These are phyloP conservation scores for Cytospora paraplurivora DNA, from an alignment of 2,329 filamentous ascomycete genomes.

Conservation along the genomic window DNA sequence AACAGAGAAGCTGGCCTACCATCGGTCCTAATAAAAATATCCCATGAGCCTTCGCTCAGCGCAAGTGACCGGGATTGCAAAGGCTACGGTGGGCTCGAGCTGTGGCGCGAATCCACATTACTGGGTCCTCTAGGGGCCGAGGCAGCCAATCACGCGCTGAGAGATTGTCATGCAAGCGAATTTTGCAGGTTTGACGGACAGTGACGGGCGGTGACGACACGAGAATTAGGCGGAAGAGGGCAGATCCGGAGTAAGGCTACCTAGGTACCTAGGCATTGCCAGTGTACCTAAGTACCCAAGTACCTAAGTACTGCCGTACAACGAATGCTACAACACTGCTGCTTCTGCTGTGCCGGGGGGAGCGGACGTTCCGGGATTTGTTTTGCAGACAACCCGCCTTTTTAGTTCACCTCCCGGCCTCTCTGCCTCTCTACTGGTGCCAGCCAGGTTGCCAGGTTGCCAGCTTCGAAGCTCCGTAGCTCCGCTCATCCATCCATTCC, in stretches of 20 bases:
- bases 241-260: conserved; percentile 11
- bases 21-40: conserved; percentile 21
- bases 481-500: too few relatives aligned
- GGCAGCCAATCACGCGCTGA: conserved; percentile 28
- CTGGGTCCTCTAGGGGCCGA: conserved; percentile 16
- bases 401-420: too few relatives aligned
- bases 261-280: background rate
- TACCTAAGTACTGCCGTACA: too few relatives aligned
- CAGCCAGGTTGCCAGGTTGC: too few relatives aligned
- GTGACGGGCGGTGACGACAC: conserved; percentile 6
- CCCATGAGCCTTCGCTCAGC: conserved; percentile 24
- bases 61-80: conserved; percentile 5
- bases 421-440: too few relatives aligned
- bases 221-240: conserved; percentile 27
- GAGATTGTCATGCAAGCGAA: conserved; percentile 23
- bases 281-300: too few relatives aligned
- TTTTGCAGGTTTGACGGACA: conserved; percentile 1
- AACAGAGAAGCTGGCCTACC: conserved; percentile 6
- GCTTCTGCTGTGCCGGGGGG: too few relatives aligned
- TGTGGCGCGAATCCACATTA: conserved; percentile 14
- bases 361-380: too few relatives aligned
- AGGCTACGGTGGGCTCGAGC: conserved; percentile 13
- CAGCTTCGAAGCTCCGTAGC: too few relatives aligned
- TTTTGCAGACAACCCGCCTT: too few relatives aligned
- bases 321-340: too few relatives aligned